Conservation (phyloP, 805 yeast species). For the Metschnikowia kofuensis region DNA sequence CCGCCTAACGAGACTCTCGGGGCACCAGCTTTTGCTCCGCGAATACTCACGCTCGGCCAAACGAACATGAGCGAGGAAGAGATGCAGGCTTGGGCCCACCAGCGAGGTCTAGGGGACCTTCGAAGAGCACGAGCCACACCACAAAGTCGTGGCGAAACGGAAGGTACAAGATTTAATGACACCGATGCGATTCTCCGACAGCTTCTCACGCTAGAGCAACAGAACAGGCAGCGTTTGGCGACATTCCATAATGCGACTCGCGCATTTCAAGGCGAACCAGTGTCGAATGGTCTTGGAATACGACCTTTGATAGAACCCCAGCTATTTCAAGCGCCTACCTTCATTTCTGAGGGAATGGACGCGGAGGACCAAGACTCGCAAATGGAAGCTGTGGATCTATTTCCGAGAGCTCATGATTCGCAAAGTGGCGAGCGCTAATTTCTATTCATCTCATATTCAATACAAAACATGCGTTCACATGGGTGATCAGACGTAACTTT, state of each 20-base stretch:
- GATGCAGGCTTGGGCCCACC: constrained; percentile 22
- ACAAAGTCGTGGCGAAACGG: background rate
- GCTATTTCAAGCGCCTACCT: constrained; percentile 40
- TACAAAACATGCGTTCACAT: background rate
- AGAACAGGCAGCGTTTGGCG: constrained; percentile 13
- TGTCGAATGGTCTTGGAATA: constrained; percentile 9
- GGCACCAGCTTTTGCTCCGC: constrained; percentile 9
- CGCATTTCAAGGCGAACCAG: constrained; percentile 8
- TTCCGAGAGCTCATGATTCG: constrained; percentile 16
- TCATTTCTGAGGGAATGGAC: constrained; percentile 25
- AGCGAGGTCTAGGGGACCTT: constrained; percentile 29
- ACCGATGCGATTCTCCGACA: constrained; percentile 18
- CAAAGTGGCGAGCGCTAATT: constrained; percentile 3
- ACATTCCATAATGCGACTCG: constrained; percentile 12
- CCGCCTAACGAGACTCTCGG: constrained; percentile 15
- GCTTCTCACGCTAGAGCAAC: constrained; percentile 15
- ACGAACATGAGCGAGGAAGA: constrained; percentile 12
- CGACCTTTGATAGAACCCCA: constrained; percentile 39
- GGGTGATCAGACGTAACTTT: background rate
- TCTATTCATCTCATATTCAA: constrained; percentile 2
- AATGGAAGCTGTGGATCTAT: constrained; percentile 28
- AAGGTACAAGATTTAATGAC: constrained; percentile 8
- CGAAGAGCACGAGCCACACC: constrained; percentile 10
- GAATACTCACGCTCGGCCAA: background rate
- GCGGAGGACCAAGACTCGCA: constrained; percentile 29